These are phyloP conservation scores for Clavispora phyllophila DNA, from an alignment of 805 yeast species.

Conservation along the genomic window DNA sequence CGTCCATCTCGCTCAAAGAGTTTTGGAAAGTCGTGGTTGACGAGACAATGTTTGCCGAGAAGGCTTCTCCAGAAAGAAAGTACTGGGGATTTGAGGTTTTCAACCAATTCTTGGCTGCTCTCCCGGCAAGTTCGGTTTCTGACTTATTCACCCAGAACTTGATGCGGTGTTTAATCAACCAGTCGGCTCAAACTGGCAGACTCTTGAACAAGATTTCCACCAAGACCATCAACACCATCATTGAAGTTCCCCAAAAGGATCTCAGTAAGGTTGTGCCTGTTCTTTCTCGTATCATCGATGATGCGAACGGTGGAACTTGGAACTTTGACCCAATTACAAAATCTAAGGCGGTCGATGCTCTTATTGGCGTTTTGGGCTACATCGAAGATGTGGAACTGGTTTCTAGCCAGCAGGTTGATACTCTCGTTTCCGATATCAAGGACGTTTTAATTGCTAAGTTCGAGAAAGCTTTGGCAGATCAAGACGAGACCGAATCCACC, in stretches of 20 bases:
- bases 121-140: slow-evolving; percentile 16
- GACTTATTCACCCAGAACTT: slow-evolving; percentile 58
- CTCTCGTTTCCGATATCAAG: slow-evolving; percentile 17
- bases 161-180: slow-evolving; percentile 70
- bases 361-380: slow-evolving; percentile 22
- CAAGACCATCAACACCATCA: slow-evolving; percentile 41
- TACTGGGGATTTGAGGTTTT: slow-evolving; percentile 81
- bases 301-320: slow-evolving; percentile 46
- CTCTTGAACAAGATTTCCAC: slow-evolving; percentile 64
- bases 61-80: slow-evolving; percentile 81
- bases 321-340: slow-evolving; percentile 76
- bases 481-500: slow-evolving; percentile 7
- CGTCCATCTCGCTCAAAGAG: slow-evolving; percentile 38
- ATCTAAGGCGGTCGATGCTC: slow-evolving; percentile 53
- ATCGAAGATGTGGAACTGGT: slow-evolving; percentile 10
- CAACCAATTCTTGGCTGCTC: slow-evolving; percentile 35
- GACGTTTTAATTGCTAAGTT: slow-evolving; percentile 23
- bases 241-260: slow-evolving; percentile 31
- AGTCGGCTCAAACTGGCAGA: slow-evolving; percentile 61
- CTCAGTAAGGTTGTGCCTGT: slow-evolving; percentile 35
- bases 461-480: slow-evolving; percentile 16
- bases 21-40: slow-evolving; percentile 82
- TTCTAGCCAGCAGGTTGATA: slow-evolving; percentile 9
- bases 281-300: slow-evolving; percentile 22
- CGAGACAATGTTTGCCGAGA: slow-evolving; percentile 69